phyloP scores from a whole-genome alignment of 73 alveolate species.

The Tetrahymena thermophila region DNA sequence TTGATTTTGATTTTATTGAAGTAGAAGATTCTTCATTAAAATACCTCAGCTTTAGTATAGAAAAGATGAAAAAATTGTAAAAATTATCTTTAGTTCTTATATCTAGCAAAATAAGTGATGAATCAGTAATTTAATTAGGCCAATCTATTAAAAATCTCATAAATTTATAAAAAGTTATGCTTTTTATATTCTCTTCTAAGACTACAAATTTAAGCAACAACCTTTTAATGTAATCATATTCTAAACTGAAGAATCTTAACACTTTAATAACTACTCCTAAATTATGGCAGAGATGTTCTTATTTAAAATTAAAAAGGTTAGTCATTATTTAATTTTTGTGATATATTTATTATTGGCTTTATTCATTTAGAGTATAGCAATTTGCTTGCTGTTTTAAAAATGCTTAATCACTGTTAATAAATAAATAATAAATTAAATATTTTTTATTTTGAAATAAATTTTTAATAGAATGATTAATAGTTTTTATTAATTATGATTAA shows the following conservation, averaged over 20 bases:
- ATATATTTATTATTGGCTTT: no score
- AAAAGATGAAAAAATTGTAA: no score
- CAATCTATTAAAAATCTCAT: background rate
- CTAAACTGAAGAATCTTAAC: background rate
- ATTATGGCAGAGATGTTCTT: no score
- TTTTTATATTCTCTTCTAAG: background rate
- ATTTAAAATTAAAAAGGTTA: background rate
- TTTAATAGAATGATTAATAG: no score
- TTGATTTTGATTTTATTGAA: background rate
- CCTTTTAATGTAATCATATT: background rate
- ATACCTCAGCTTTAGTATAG: background rate
- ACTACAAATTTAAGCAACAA: background rate
- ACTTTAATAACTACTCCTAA: background rate
- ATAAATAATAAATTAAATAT: no score
- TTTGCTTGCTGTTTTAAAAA: no score
- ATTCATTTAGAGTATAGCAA: no score
- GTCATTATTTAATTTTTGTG: background rate
- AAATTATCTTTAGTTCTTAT: no score
- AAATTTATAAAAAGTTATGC: no score
- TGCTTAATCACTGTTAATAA: no score
- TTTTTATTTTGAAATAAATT: no score
- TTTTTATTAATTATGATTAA: no score
- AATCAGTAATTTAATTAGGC: background rate
- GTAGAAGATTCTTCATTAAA: background rate
- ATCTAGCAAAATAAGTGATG: background rate